Base-by-base conservation (phyloP, 2,329 filamentous ascomycete species). In the Exophiala bonariae region DNA sequence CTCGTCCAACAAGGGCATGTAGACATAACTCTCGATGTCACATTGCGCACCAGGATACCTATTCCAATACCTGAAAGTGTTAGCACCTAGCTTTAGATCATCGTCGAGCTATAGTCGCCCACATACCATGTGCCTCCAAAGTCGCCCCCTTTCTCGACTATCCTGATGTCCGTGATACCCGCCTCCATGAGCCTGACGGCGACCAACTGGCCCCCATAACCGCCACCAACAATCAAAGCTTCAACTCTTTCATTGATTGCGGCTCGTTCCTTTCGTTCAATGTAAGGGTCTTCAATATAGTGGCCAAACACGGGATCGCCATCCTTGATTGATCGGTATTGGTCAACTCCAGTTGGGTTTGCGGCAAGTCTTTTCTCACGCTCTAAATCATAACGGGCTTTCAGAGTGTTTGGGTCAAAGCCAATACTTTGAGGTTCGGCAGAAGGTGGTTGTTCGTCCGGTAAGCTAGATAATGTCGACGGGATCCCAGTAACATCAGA, bases 61-160 rank as follows among this genome's bases (percentile, higher is more conserved):
- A 35, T 58, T 59, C 57, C 57, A 61, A 23, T 56, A 47, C 44
- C 44, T 47, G 32, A 16, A n/a, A n/a, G n/a, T n/a, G n/a, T n/a
- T n/a, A n/a, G n/a, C n/a, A n/a, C n/a, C n/a, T n/a, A n/a, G n/a
- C n/a, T n/a, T n/a, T n/a, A n/a, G n/a, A n/a, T n/a, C n/a, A n/a
- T n/a, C n/a, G n/a, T n/a, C n/a, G n/a, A n/a, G n/a, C n/a, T n/a
- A n/a, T n/a, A n/a, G n/a, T n/a, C n/a, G n/a, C 23, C 7, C 7
- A n/a, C 35, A 14, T 54, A 59, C 56, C 58, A 60, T 2, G 43
- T 52, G 3, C 57, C 54, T 3, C 56, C 57, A 14, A 57, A 51
- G 22, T 44, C 46, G 2, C 69, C 70, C 3, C 72, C 73, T 14
- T 63, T 39, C 16, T 60, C 57, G 17, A 54, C 34, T n/a, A 54